Conservation (phyloP, 2,329 filamentous ascomycete species). For the Pezicula carpinea region DNA sequence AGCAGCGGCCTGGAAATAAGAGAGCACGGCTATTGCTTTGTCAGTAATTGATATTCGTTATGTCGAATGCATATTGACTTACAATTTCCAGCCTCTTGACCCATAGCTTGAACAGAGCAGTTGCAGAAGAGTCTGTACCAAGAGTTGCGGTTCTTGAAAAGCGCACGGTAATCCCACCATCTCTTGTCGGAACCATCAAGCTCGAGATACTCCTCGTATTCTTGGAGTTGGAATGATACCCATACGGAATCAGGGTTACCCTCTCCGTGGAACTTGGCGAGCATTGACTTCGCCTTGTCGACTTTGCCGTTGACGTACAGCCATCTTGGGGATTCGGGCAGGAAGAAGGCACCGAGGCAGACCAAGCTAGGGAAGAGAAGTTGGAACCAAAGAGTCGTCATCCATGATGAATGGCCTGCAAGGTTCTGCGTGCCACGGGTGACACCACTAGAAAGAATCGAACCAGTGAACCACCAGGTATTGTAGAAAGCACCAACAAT, state of each 20-base stretch:
- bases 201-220: slow-evolving; percentile 41
- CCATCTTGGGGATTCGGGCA: slow-evolving; percentile 61
- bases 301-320: slow-evolving; percentile 50
- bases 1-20: slow-evolving; percentile 51
- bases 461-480: slow-evolving; percentile 33
- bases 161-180: slow-evolving; percentile 50
- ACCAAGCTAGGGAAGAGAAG: slow-evolving; percentile 41
- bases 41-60: not conserved
- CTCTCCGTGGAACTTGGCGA: slow-evolving; percentile 52
- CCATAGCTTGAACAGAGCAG: slow-evolving; percentile 46
- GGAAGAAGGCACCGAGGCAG: slow-evolving; percentile 42
- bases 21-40: slow-evolving; percentile 30
- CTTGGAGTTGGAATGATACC: slow-evolving; percentile 39
- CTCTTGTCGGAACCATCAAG: slow-evolving; percentile 42
- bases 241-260: slow-evolving; percentile 42
- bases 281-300: slow-evolving; percentile 45
- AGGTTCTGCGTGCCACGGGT: slow-evolving; percentile 46
- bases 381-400: slow-evolving; percentile 47
- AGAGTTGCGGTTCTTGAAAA: slow-evolving; percentile 44
- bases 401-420: slow-evolving; percentile 39
- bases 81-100: slow-evolving; percentile 42
- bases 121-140: slow-evolving; percentile 47
- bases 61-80: not conserved
- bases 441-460: slow-evolving; percentile 50
- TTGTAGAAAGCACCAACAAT: slow-evolving; percentile 32